These are phyloP conservation scores for Chloris gayana DNA, from an alignment of 176 grass and related monocot species.

Conservation along the genomic window DNA sequence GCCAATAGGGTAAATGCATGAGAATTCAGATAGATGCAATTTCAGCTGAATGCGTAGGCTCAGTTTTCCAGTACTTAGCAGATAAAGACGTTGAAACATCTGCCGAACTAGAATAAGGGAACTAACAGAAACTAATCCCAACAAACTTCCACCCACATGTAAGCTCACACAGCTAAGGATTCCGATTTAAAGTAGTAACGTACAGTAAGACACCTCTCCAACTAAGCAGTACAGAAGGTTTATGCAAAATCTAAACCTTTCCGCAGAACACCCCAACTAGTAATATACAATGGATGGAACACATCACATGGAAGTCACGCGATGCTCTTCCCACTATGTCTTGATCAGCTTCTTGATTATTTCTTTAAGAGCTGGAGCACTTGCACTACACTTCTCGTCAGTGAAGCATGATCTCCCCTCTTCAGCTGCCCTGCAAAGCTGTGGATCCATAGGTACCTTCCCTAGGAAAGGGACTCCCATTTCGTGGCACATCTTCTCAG, in stretches of 20 bases:
- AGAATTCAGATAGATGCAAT: too few relatives aligned
- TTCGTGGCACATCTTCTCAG: conserved; percentile 81
- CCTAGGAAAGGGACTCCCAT: conserved; percentile 80
- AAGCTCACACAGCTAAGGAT: not conserved
- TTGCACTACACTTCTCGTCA: conserved; percentile 56
- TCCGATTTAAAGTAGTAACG: not conserved
- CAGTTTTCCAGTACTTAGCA: too few relatives aligned
- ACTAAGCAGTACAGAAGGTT: not conserved
- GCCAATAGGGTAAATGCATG: too few relatives aligned
- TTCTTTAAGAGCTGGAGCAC: conserved; percentile 57
- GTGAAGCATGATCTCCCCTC: conserved; percentile 76
- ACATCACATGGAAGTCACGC: not conserved
- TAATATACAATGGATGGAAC: not conserved
- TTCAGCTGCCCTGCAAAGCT: conserved; percentile 67
- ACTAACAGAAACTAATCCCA: not conserved
- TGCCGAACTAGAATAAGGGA: too few relatives aligned
- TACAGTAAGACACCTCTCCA: not conserved
- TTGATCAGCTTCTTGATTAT: conserved; percentile 70
- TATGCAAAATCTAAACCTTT: not conserved
- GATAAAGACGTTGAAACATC: too few relatives aligned
- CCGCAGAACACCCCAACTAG: not conserved
- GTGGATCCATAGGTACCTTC: conserved; percentile 81
- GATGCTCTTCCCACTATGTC: conserved; percentile 7
- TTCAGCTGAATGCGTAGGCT: too few relatives aligned
- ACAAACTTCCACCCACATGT: not conserved